phyloP scores from a whole-genome alignment of 2,329 filamentous ascomycete genomes.

The Cladosporium sp. region DNA sequence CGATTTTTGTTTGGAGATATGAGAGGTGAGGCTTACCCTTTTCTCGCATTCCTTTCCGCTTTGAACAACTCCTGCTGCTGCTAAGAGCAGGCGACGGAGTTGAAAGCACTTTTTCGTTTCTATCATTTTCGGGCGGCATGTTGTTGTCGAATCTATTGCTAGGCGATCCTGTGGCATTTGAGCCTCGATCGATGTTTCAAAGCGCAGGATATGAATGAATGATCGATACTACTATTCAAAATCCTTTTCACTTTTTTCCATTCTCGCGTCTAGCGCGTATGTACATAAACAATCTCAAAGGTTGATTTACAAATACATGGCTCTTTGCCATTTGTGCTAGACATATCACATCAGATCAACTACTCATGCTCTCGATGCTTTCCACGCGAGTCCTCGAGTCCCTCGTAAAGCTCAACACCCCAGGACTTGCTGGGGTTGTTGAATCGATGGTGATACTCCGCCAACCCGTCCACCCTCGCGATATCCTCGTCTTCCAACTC shows the following conservation, averaged over 20 bases:
- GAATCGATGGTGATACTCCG: slow-evolving; percentile 41
- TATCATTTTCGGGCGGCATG: background rate
- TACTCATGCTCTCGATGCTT: slow-evolving; percentile 27
- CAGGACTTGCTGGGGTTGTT: slow-evolving; percentile 45
- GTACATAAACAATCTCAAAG: background rate
- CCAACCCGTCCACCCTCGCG: slow-evolving; percentile 33
- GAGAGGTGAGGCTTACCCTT: background rate
- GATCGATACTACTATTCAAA: background rate
- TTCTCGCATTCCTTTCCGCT: background rate
- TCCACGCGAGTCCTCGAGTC: slow-evolving; percentile 40
- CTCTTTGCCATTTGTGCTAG: background rate
- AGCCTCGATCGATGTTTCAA: background rate
- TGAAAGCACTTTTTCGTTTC: background rate
- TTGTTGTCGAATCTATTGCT: background rate
- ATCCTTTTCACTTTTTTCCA: background rate
- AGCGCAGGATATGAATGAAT: slow-evolving; percentile 9
- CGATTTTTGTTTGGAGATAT: background rate
- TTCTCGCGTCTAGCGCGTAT: background rate
- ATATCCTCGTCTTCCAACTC: slow-evolving; percentile 43
- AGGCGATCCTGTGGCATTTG: background rate
- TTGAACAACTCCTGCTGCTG: background rate
- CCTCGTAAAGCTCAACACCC: slow-evolving; percentile 45
- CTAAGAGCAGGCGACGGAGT: background rate
- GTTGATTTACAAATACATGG: background rate
- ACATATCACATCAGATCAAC: background rate